A percentile compares a stretch with the other conserved stretches of the same genome.
Conservation (phyloP, 208 protist genomes). For the Trypanosoma melophagium region DNA sequence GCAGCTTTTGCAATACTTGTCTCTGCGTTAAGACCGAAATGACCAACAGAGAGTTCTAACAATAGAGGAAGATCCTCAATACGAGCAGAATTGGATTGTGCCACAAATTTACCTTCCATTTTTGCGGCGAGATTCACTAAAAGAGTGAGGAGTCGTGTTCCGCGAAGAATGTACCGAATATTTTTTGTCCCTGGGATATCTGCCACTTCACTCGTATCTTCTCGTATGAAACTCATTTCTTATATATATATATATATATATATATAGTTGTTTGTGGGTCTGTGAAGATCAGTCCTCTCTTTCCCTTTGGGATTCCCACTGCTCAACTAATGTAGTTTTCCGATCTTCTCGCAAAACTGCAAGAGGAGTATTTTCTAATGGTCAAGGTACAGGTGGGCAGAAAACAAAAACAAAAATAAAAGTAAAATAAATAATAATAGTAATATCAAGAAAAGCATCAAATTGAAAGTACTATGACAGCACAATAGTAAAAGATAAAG, state of each 20-base stretch:
- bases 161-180: slow-evolving; percentile 15
- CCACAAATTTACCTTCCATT: not conserved
- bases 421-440: no score
- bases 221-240: not conserved
- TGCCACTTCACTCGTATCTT: not conserved
- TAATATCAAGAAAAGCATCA: no score
- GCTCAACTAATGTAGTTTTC: no score
- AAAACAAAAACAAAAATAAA: no score
- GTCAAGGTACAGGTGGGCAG: no score
- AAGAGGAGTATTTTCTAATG: no score
- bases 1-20: not conserved
- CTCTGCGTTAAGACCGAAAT: not conserved
- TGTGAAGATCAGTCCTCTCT: not conserved
- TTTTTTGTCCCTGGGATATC: slow-evolving; percentile 9
- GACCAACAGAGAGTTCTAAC: slow-evolving; percentile 4
- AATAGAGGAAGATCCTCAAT: slow-evolving; percentile 23
- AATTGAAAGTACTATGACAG: no score
- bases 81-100: not conserved
- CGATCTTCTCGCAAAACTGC: no score
- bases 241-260: slow-evolving; percentile 3
- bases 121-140: slow-evolving; percentile 3
- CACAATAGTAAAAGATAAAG: no score
- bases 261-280: not conserved
- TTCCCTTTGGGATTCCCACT: no score
- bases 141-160: slow-evolving; percentile 4